A percentile compares a stretch with the other conserved stretches of the same genome.
Conservation (phyloP, 345 rosid genomes). For the Brassica carinata region DNA sequence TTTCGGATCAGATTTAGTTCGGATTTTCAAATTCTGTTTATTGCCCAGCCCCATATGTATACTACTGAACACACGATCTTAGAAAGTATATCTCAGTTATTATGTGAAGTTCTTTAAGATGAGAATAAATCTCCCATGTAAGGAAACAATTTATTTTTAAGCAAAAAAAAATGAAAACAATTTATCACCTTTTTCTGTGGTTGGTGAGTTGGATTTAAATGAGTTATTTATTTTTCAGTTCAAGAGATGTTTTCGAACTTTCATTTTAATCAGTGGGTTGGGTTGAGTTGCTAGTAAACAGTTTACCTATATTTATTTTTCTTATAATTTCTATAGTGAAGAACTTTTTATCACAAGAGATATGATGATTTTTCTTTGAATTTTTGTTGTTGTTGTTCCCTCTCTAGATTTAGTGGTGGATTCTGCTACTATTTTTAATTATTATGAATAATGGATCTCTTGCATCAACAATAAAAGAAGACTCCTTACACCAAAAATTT, state of each 20-base stretch:
- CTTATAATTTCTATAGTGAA: neutral
- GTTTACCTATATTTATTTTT: neutral
- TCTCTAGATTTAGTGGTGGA: neutral
- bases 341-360: neutral
- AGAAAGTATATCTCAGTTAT: neutral
- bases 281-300: neutral
- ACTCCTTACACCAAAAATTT: too few species aligned
- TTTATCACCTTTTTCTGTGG: neutral
- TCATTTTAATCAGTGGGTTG: neutral
- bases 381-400: neutral
- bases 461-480: too few species aligned
- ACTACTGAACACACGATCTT: neutral
- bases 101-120: neutral
- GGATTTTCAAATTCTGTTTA: too few species aligned
- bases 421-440: slow-evolving; percentile 1
- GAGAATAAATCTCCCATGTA: neutral
- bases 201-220: neutral
- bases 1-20: too few species aligned
- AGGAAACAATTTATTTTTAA: neutral
- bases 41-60: neutral
- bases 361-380: neutral
- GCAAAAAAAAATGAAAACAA: neutral
- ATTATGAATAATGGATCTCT: neutral
- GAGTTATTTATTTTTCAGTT: neutral
- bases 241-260: neutral